phyloP scores from a whole-genome alignment of 2,329 filamentous ascomycete species.

The Phaeosphaeriaceae sp. region DNA sequence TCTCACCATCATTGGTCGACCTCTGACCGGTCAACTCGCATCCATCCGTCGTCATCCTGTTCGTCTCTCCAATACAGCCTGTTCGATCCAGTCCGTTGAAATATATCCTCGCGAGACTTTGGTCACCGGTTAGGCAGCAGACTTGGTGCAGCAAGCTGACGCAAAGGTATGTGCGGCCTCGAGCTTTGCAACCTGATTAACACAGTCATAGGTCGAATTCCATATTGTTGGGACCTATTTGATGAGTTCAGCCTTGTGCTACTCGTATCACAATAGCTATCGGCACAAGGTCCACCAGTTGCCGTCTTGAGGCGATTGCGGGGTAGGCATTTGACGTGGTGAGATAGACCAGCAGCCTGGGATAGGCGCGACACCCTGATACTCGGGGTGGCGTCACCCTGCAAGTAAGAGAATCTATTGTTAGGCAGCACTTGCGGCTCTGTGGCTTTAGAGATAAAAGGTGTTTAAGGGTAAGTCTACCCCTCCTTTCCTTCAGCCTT shows the following conservation, averaged over 20 bases:
- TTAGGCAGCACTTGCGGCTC: slow-evolving; percentile 18
- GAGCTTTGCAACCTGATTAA: slow-evolving; percentile 2
- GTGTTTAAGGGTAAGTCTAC: slow-evolving; percentile 8
- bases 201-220: slow-evolving; percentile 1
- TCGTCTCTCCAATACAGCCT: slow-evolving; percentile 3
- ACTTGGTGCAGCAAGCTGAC: slow-evolving; percentile 13
- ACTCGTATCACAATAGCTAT: slow-evolving; percentile 2
- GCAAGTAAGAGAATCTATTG: neutral
- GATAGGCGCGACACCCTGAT: slow-evolving; percentile 5
- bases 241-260: slow-evolving; percentile 13
- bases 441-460: slow-evolving; percentile 14
- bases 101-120: slow-evolving; percentile 5
- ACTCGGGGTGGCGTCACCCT: neutral
- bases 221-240: slow-evolving; percentile 2
- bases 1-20: slow-evolving; percentile 12
- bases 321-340: slow-evolving; percentile 7
- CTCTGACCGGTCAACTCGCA: slow-evolving; percentile 23
- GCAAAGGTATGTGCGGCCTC: slow-evolving; percentile 14
- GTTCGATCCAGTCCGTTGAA: slow-evolving; percentile 13
- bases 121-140: slow-evolving; percentile 19
- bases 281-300: slow-evolving; percentile 8
- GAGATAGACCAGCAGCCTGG: slow-evolving; percentile 11
- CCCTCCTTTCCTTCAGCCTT: slow-evolving; percentile 4
- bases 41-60: slow-evolving; percentile 8
- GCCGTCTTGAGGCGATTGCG: slow-evolving; percentile 10